Evolutionary conservation across 2,329 filamentous ascomycete genomes (phyloP).

Genomic region (Penicillium glabrum): DNA sequence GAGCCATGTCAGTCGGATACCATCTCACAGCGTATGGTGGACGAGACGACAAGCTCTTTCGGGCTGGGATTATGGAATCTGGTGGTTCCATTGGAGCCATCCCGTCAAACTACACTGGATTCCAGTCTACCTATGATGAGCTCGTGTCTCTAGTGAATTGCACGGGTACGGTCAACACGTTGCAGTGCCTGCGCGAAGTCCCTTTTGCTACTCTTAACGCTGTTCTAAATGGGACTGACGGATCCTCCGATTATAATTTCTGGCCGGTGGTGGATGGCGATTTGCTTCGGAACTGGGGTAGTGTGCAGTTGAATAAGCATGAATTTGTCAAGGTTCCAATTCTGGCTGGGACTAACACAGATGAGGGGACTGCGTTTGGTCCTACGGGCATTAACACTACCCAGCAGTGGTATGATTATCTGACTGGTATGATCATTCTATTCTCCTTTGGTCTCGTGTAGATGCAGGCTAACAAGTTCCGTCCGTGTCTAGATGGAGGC

Average conservation of each 20-base stretch:
- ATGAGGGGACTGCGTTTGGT: conserved; percentile 63
- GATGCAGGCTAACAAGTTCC: background rate
- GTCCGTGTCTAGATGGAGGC: conserved; percentile 18
- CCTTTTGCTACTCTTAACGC: conserved; percentile 60
- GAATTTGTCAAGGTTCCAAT: conserved; percentile 65
- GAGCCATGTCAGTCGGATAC: conserved; percentile 50
- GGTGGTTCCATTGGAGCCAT: conserved; percentile 52
- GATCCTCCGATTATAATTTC: conserved; percentile 34
- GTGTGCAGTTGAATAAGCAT: conserved; percentile 56
- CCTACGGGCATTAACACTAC: conserved; percentile 56
- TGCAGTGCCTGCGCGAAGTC: conserved; percentile 65
- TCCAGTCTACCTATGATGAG: conserved; percentile 57
- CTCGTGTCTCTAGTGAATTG: conserved; percentile 64
- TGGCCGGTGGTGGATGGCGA: conserved; percentile 56
- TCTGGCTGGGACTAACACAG: conserved; percentile 63
- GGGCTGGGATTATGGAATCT: conserved; percentile 52
- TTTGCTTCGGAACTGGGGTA: conserved; percentile 54
- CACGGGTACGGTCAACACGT: conserved; percentile 53
- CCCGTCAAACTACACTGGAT: conserved; percentile 39
- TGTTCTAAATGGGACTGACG: conserved; percentile 48
- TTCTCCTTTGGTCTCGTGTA: background rate
- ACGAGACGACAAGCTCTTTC: conserved; percentile 55
- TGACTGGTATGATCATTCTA: conserved; percentile 28
- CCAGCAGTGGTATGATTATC: conserved; percentile 49
- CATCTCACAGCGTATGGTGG: conserved; percentile 58